phyloP scores from a whole-genome alignment of 257 asterid genomes.

The Nicotiana attenuata region DNA sequence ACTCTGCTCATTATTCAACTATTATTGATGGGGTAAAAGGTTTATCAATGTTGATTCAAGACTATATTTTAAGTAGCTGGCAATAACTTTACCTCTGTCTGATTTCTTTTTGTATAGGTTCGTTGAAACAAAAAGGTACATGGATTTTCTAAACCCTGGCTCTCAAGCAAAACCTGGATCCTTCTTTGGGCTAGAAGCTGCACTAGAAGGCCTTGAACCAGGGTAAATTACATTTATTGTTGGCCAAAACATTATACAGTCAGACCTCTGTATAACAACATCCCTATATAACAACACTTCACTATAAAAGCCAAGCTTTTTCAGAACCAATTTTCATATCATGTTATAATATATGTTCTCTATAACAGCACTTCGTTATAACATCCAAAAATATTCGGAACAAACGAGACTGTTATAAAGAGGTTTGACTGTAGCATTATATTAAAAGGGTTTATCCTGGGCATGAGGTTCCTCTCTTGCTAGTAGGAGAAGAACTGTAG shows the following conservation, averaged over 20 bases:
- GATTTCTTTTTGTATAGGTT: slow-evolving; percentile 38
- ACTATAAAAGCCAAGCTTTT: too few relatives aligned
- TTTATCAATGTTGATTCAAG: neutral
- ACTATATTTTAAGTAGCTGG: too few relatives aligned
- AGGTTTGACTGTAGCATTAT: neutral
- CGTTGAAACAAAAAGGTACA: slow-evolving; percentile 77
- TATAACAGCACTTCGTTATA: too few relatives aligned
- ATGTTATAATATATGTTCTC: too few relatives aligned
- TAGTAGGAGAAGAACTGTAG: neutral
- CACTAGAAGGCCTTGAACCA: slow-evolving; percentile 80
- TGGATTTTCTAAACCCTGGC: slow-evolving; percentile 77
- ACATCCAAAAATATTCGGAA: too few relatives aligned
- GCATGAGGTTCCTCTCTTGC: neutral
- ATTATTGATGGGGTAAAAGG: slow-evolving; percentile 76
- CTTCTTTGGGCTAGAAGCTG: slow-evolving; percentile 76
- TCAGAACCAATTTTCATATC: too few relatives aligned
- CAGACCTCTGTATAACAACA: too few relatives aligned
- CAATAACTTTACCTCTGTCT: neutral
- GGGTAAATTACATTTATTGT: slow-evolving; percentile 40
- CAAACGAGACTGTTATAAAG: too few relatives aligned
- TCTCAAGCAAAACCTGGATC: slow-evolving; percentile 80
- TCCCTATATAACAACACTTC: too few relatives aligned
- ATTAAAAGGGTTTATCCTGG: neutral
- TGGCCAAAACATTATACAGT: neutral
- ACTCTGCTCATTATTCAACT: slow-evolving; percentile 69